Evolutionary conservation across 345 rosid genomes (phyloP).

Genomic region (Clarkia xantiana): DNA sequence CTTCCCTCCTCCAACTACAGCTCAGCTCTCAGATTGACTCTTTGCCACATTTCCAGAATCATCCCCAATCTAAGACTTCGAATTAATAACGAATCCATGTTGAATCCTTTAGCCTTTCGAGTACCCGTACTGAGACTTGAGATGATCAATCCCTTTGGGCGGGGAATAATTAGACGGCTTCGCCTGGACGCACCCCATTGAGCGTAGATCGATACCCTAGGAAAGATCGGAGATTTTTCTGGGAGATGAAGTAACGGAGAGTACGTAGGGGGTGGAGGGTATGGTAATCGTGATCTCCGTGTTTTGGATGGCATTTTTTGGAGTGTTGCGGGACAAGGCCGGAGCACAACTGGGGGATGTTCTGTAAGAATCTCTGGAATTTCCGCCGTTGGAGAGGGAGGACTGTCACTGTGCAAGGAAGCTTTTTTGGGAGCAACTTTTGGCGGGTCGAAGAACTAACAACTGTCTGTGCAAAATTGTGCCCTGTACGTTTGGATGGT

Average conservation of each 20-base stretch:
- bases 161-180: slow-evolving; percentile 15
- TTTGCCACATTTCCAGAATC: slow-evolving; percentile 5
- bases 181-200: slow-evolving; percentile 33
- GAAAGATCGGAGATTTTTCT: slow-evolving; percentile 1
- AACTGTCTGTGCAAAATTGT: no score
- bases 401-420: no score
- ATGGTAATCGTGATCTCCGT: slow-evolving; percentile 6
- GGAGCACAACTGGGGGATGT: not conserved
- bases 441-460: no score
- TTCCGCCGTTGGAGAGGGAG: no score
- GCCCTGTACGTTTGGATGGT: no score
- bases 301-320: slow-evolving; percentile 24
- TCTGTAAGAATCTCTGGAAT: no score
- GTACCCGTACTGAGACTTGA: slow-evolving; percentile 18
- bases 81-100: slow-evolving; percentile 1
- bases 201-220: not conserved
- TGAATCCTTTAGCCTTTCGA: slow-evolving; percentile 8
- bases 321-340: slow-evolving; percentile 7
- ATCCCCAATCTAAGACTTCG: slow-evolving; percentile 8
- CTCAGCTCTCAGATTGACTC: not conserved
- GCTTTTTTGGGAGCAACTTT: no score
- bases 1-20: slow-evolving; percentile 3
- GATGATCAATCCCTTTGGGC: slow-evolving; percentile 6
- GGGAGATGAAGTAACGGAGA: slow-evolving; percentile 4
- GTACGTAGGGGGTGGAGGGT: not conserved